Evolutionary conservation across 2,329 filamentous ascomycete species (phyloP), one percentile per base, ranked within the genome.

Genomic region (Fusarium nurragi): DNA sequence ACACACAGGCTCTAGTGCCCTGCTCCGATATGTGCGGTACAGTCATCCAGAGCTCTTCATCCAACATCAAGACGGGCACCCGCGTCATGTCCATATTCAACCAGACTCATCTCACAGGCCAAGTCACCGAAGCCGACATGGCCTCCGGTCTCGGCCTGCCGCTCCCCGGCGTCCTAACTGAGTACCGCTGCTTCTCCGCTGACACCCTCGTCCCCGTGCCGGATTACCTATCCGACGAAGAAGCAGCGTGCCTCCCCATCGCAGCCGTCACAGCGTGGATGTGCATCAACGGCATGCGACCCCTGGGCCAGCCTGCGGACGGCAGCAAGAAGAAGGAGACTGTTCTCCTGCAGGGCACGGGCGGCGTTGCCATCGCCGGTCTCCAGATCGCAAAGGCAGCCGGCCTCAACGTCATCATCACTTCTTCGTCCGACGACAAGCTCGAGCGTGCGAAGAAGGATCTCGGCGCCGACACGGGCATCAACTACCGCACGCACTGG

Each of bases 11-110:
- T 53, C 69, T 91, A 13, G 86, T 91, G 2, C 88, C 88, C 2
- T 89, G 86, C 75, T 90, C 88, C 21, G 90, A 92, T 75, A 90
- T 90, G 82, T 90, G 88, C 76, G 90, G 89, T 40, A 80, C 81
- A 10, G 79, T 92, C 41, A 77, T 85, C 3, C 49, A 61, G 28
- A 78, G 77, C n/a, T 77, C 79, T 11, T 77, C 77, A 7, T 41
- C 62, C 6, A 67, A 70, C 30, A 86, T 85, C 78, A 79, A 81
- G 51, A 75, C 78, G 16, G 88, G 89, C 56, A 85, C 90, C 55
- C 85, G 88, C n/a, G 89, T 92, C 36, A 81, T 90, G 53, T 84
- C 84, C 19, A 90, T 85, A 48, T 92, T 90, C 76, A 84, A 84
- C 67, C 83, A 85, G 73, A 77, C 76, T 9, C 83, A 86, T 69